Conservation (phyloP, 495 filamentous ascomycete genomes). For the Thozetella sp. region DNA sequence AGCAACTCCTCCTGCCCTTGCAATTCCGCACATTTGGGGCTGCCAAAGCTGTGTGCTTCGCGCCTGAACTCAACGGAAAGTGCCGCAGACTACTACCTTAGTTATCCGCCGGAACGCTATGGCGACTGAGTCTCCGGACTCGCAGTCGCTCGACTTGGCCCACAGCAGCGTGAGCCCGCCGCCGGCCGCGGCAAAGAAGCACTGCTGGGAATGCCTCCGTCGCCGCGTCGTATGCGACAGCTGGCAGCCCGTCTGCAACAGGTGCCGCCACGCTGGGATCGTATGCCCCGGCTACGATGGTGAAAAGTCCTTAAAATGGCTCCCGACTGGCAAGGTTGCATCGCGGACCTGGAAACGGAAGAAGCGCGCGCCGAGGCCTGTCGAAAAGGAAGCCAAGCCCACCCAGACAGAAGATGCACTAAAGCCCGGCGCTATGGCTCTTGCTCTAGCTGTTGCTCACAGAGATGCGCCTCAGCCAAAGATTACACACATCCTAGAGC, state of each 20-base stretch:
- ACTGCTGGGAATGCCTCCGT: conserved; percentile 42
- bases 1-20: too few species aligned
- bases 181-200: too few species aligned
- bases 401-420: neutral
- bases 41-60: too few species aligned
- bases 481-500: neutral
- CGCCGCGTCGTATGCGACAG: conserved; percentile 35
- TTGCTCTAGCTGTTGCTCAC: neutral
- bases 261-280: conserved; percentile 22
- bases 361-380: neutral
- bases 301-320: conserved; percentile 28
- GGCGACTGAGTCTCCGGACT: too few species aligned
- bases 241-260: conserved; percentile 22
- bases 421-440: neutral
- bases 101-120: too few species aligned
- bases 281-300: conserved; percentile 31
- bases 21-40: too few species aligned
- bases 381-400: neutral
- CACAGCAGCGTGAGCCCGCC: too few species aligned
- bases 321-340: conserved; percentile 23
- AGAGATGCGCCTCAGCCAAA: neutral
- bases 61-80: too few species aligned
- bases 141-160: too few species aligned
- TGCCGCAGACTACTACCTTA: too few species aligned
- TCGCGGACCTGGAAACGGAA: conserved; percentile 14